A percentile compares a stretch with the other conserved stretches of the same genome.
phyloP scores from a whole-genome alignment of 768 basidiomycete genomes.

The Gyrodon lividus region DNA sequence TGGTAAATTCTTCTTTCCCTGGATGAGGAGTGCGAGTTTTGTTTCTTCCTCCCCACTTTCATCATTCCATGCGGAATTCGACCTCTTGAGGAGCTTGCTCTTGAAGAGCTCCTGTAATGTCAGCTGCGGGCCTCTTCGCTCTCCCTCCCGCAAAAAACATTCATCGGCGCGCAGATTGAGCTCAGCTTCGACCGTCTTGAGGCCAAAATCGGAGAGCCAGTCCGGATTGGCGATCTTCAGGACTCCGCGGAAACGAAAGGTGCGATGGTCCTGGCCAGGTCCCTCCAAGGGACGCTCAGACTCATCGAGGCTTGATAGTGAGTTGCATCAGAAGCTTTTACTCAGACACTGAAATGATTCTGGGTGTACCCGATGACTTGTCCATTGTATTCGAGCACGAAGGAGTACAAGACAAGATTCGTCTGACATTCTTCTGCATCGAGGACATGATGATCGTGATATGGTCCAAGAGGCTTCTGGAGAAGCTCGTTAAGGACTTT shows the following conservation, averaged over 20 bases:
- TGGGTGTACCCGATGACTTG: conserved; percentile 25
- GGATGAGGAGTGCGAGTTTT: conserved; percentile 41
- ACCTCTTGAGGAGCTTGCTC: conserved; percentile 13
- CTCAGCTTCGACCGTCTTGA: conserved; percentile 41
- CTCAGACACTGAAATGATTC: neutral
- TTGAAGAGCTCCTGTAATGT: conserved; percentile 38
- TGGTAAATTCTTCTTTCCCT: conserved; percentile 39
- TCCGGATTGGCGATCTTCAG: conserved; percentile 43
- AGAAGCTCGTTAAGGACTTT: conserved; percentile 25
- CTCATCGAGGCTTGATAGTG: conserved; percentile 42
- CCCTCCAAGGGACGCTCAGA: conserved; percentile 40
- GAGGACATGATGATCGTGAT: conserved; percentile 27
- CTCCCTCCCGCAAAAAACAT: conserved; percentile 21
- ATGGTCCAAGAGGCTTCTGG: conserved; percentile 29
- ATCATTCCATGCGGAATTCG: conserved; percentile 10
- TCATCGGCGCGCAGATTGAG: conserved; percentile 40
- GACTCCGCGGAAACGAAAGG: conserved; percentile 50
- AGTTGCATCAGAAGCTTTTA: neutral
- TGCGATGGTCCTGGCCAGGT: conserved; percentile 25
- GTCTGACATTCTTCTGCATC: conserved; percentile 17
- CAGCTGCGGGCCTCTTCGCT: conserved; percentile 24
- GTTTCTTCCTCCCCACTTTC: conserved; percentile 15
- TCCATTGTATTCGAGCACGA: conserved; percentile 27
- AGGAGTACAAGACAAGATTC: conserved; percentile 28
- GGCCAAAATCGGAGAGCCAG: conserved; percentile 52